Percentiles rank a stretch among this genome's conserved stretches.
These are phyloP conservation scores for Pestalotiopsis sp. DNA, from an alignment of 2,329 filamentous ascomycete species.

Conservation along the genomic window DNA sequence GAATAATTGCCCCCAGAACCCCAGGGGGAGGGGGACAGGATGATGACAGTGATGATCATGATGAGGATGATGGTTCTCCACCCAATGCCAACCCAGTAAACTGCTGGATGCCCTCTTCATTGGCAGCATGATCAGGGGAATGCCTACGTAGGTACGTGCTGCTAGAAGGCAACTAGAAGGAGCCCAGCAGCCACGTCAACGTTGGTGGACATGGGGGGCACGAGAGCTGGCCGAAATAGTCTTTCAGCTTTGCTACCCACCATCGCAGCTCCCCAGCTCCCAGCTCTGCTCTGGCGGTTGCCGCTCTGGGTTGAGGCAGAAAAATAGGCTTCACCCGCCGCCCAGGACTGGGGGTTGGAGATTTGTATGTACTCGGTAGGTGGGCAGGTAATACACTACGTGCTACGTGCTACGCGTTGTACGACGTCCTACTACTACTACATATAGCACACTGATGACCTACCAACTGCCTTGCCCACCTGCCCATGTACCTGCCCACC, in stretches of 20 bases:
- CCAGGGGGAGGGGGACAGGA: too few relatives aligned
- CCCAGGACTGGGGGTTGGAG: background rate
- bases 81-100: too few relatives aligned
- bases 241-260: background rate
- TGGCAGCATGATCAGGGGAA: too few relatives aligned
- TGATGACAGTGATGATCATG: too few relatives aligned
- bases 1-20: background rate
- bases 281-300: background rate
- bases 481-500: too few relatives aligned
- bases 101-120: too few relatives aligned
- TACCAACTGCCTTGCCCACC: too few relatives aligned
- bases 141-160: too few relatives aligned
- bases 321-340: constrained; percentile 8
- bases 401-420: too few relatives aligned
- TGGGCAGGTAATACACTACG: background rate
- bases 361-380: background rate
- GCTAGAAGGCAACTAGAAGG: background rate
- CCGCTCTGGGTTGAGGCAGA: background rate
- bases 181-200: background rate
- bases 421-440: too few relatives aligned
- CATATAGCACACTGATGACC: too few relatives aligned
- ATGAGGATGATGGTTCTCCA: too few relatives aligned
- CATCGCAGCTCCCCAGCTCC: background rate
- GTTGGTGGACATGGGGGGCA: background rate
- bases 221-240: background rate